Evolutionary conservation across 371 early-diverging fungal genomes (phyloP), one percentile per base, ranked within the genome.

Genomic region (Mucor sp.): DNA sequence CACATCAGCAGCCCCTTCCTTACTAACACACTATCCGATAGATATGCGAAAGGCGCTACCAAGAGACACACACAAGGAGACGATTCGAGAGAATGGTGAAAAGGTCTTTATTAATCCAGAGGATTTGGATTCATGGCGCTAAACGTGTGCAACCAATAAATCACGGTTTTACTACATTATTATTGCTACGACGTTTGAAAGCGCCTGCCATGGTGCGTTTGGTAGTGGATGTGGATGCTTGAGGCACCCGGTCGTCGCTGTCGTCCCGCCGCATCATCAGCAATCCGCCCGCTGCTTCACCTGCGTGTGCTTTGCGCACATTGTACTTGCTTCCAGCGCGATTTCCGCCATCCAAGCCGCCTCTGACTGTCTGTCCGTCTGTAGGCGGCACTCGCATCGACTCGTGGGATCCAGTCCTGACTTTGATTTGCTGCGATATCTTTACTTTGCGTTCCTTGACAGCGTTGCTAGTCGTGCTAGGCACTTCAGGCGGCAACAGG

Each of bases 21-120:
- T n/a, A n/a, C n/a, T n/a, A n/a, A n/a, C n/a, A n/a, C n/a, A n/a
- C n/a, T n/a, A n/a, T n/a, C n/a, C n/a, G n/a, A 33, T 71, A 94
- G 96, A 95, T 78, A 96, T 96, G 96, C 81, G 95, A 64, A 96
- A 94, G 82, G 91, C 94, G 15, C 80, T 94, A 35, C 82, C 88
- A 58, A 72, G 94, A 62, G 96, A 96, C 79, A 87, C 85, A 50
- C 71, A 88, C 15, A 85, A 87, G 63, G 83, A 92, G 72, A 87
- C 87, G 14, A 83, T 89, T 62, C 72, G 87, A 55, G 84, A 85
- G 44, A 87, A 87, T 69, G 89, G 89, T 12, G 89, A 89, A 73
- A 78, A 82, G 14, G 83, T 82, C 53, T 64, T 79, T 50, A 84
- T 89, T 11, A 77, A 84, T 68, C 87, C 87, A 57, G 87, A 89